Base-by-base conservation (phyloP, 768 basidiomycete species). In the Piloderma croceum region DNA sequence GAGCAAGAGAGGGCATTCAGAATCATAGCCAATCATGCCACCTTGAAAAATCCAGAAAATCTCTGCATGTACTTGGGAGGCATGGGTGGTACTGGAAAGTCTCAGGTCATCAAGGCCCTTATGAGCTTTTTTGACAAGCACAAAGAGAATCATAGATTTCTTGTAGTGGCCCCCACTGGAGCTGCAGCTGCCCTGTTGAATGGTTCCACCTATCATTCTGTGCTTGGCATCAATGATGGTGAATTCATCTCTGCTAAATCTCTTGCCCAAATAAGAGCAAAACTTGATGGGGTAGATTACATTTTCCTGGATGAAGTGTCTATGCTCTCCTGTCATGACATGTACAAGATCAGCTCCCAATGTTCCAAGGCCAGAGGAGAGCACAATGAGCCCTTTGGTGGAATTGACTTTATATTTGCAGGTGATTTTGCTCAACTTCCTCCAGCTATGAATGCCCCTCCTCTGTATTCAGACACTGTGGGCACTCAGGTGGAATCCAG, bases 221-320 rank as follows among this genome's bases (percentile, higher is more conserved):
- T 42, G 2, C 38, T 57, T 6, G 46, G 51, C 10, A 23, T 58
- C 2, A 42, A 43, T 41, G 39, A 46, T 7, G 2, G 13, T 13
- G 5, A 34, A 25, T 17, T 32, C 35, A 5, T n/a, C 18, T 5
- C 20, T 10, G 2, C 27, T 12, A 22, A 25, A 19, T 11, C 29
- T 24, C 32, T 3, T 0, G 21, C 23, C 10, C 22, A 45, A 33
- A 34, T 48, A 4, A 11, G 23, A 38, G 31, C 10, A 11, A 41
- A 9, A 24, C 17, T 46, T 6, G 20, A 48, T 11, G 45, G 52
- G 20, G 54, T 64, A 1, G 53, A 64, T 9, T 62, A 62, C 46
- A 38, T 67, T 0, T 59, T 67, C 19, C 24, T 66, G 1, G 61
- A 68, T 50, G 65, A 68, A 39, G 45, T 67, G 0, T 67, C 64